Base-by-base conservation (phyloP, 371 early-diverging fungal species). In the Choanephora cucurbitarum region DNA sequence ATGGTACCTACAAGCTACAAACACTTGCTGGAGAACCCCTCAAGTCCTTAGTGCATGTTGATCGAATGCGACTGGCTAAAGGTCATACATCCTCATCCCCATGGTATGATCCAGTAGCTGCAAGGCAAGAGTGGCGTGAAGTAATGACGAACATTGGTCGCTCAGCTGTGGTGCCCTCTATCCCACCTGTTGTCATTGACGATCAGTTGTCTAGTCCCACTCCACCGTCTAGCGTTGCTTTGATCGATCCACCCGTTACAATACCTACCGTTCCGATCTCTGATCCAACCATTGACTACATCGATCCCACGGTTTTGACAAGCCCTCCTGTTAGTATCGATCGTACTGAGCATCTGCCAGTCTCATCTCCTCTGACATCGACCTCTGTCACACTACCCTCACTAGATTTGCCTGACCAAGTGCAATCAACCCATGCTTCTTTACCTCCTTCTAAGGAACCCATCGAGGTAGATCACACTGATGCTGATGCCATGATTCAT, bases 91-190 rank as follows among this genome's bases (percentile, higher is more conserved):
- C 50, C n/a, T 2, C 17, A 18, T 11, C 22, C 0, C 49, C 49
- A 14, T 60, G 53, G 44, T 60, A 60, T 37, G 41, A 53, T 48
- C 53, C 62, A 11, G 34, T 41, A 15, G 14, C 4, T 40, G 17
- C 34, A 11, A 15, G 54, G 28, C 18, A 34, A 8, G 52, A 52
- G 28, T 40, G 24, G 34, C 46, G 31, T 46, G 5, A 28, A 7
- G 28, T 28, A 28, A 28, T 10, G 11, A 31, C 5, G 15, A 45
- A 23, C 23, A 8, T 24, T 24, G 45, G 15, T 13, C 14, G 23
- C 14, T 10, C n/a, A 42, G 18, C 11, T 8, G 19, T 42, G 2
- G 43, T 17, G 2, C 17, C 40, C 17, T n/a, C 24, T 45, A 23
- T 13, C 23, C 2, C 10, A 11, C 28, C 45, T 22, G 8, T n/a